Evolutionary conservation across 192 early-diverging fungal genomes (phyloP), one percentile per base, ranked within the genome.

Genomic region (Coemansia guatemalensis): DNA sequence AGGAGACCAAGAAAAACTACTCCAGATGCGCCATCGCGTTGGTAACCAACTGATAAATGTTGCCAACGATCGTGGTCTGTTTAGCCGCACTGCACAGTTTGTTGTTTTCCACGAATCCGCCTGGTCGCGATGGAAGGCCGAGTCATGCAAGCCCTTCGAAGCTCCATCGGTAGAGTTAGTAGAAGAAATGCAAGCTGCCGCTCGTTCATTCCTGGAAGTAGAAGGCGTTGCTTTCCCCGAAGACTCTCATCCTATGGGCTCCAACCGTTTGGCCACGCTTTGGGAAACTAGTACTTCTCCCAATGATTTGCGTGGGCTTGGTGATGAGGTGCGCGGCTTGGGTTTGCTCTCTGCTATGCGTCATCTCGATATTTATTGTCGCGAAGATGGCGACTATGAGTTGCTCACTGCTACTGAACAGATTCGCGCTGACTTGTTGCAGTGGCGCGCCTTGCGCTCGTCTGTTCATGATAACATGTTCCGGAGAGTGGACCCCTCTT

Each of bases 101-200:
- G 77, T 94, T 1, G 63, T 97, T 12, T 80, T 77, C 23, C 87
- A 90, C 61, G 95, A 97, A 48, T 62, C 79, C 18, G 81, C 83
- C 55, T 95, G 93, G 95, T 84, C 90, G 20, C 81, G 83, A 64
- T 95, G 93, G 93, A 96, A 96, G 62, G 78, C 86, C 48, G 86
- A 85, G 53, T 86, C 83, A 8, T 96, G 94, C 73, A 80, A 82
- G 44, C 64, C 85, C 7, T 93, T 93, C 73, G 92, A 94, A 61
- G 52, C 85, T 53, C 57, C 80, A 4, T 61, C 84, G 1, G 21
- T 48, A 20, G 67, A 69, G 24, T 62, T 85, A 11, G 65, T 84
- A 4, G 67, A 64, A 20, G 78, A 74, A 56, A 67, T 75, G 65
- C 68, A 64, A 39, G 58, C 44, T 0, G 73, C 73, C 5, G 78